phyloP scores from a whole-genome alignment of 352 stramenopile genomes.

The Globisporangium apiculatum region DNA sequence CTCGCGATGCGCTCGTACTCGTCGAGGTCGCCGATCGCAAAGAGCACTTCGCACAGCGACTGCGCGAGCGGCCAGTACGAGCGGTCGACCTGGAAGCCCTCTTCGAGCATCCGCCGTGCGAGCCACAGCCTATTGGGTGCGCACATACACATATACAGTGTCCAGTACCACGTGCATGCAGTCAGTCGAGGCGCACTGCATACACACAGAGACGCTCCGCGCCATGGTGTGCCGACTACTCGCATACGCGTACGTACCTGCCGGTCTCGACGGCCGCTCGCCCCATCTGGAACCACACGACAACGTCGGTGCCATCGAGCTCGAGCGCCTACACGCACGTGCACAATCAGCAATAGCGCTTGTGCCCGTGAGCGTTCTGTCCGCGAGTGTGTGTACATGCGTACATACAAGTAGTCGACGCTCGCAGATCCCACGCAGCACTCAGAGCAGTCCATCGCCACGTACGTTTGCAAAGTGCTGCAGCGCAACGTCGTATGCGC shows the following conservation, averaged over 20 bases:
- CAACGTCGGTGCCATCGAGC: constrained; percentile 61
- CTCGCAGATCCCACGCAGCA: too few relatives aligned
- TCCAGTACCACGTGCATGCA: constrained; percentile 1
- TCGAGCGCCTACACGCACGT: constrained; percentile 28
- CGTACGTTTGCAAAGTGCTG: constrained; percentile 35
- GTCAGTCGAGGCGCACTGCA: too few relatives aligned
- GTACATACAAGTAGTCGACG: too few relatives aligned
- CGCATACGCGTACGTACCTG: constrained; percentile 17
- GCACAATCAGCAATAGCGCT: not conserved
- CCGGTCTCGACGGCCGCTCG: constrained; percentile 49
- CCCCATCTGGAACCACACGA: constrained; percentile 71
- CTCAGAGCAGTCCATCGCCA: too few relatives aligned
- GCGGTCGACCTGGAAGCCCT: constrained; percentile 43
- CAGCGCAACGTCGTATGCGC: constrained; percentile 32
- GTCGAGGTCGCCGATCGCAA: constrained; percentile 38
- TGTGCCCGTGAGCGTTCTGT: not conserved
- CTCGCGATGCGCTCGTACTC: constrained; percentile 38
- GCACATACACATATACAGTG: not conserved
- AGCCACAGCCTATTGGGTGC: constrained; percentile 40
- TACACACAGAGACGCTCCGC: too few relatives aligned
- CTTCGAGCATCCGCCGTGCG: constrained; percentile 44
- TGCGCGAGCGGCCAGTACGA: constrained; percentile 63
- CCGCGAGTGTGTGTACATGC: too few relatives aligned
- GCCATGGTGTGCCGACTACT: too few relatives aligned
- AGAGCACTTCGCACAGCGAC: constrained; percentile 49